Conservation (phyloP, 140 eudicot genomes). For the Cichorium intybus region DNA sequence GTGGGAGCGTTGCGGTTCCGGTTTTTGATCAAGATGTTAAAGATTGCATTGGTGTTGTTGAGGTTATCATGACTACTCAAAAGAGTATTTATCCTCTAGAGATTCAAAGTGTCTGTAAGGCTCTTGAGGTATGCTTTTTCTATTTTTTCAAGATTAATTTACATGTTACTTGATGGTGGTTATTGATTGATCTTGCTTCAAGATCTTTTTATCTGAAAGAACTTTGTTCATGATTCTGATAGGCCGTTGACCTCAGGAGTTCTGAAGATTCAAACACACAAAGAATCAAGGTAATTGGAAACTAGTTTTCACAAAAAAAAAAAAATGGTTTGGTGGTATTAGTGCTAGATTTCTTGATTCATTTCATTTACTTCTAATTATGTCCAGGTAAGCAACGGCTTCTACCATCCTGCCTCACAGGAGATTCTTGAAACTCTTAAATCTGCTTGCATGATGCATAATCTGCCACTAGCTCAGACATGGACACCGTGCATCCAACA, state of each 20-base stretch:
- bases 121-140: conserved; percentile 72
- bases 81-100: conserved; percentile 67
- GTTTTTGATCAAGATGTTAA: conserved; percentile 72
- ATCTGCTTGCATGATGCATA: conserved; percentile 57
- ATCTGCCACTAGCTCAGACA: conserved; percentile 79
- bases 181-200: not conserved
- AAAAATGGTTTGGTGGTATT: no score
- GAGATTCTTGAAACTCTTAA: conserved; percentile 61
- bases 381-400: conserved; percentile 47
- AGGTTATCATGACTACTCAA: conserved; percentile 71
- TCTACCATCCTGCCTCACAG: conserved; percentile 67
- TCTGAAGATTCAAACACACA: conserved; percentile 51
- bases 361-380: not conserved
- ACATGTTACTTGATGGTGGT: not conserved
- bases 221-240: conserved; percentile 12
- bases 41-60: conserved; percentile 83
- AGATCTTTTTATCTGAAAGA: not conserved
- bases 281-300: conserved; percentile 45
- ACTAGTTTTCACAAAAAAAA: not conserved
- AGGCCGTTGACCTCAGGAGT: conserved; percentile 89
- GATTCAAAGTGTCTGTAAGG: conserved; percentile 84
- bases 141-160: not conserved
- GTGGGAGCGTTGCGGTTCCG: conserved; percentile 93
- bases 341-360: not conserved
- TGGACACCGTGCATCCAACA: conserved; percentile 91